Base-by-base conservation (phyloP, 179 eudicot species). In the Drosera spatulata region DNA sequence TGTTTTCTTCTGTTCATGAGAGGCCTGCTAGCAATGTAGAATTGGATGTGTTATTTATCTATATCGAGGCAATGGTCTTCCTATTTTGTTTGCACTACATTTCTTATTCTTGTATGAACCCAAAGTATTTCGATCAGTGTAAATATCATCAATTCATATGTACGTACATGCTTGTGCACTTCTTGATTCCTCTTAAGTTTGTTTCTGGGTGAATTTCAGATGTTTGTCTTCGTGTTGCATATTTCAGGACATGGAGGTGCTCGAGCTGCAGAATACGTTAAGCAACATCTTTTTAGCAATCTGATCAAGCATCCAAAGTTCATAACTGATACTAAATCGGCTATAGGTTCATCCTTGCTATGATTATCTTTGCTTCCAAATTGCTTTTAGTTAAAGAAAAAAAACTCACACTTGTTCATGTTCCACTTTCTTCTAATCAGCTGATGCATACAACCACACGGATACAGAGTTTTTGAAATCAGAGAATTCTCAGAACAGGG, bases 181-280 rank as follows among this genome's bases (percentile, higher is more conserved):
- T 7, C 45, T 43, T 7, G 8, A 2, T 43, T 43, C 45, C 45
- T 7, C 45, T 43, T 1, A 43, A 43, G 8, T 43, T 43, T 43
- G 45, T 43, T 43, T 43, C 45, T 7, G 5, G 45, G 8, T 43
- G 45, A 43, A 43, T 43, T 4, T 43, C 45, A 43, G 45, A 43
- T 43, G 5, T 43, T 4, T 7, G 45, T 43, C 45, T 43, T 33
- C 6, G 41, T 6, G n/a, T 56, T 6, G 52, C 41, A 42, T 57
- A 39, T 55, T 68, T 58, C 68, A 91, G 97, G 96, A 51, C 99
- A 93, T 71, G 99, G 99, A 10, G 99, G 99, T 71, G 99, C 97
- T 75, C 81, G 99, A 53, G 99, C 99, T 68, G 99, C 97, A 39
- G 97, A 93, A 61, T 93, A 84, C 73, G 99, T 93, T 10, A 93